Evolutionary conservation across 768 basidiomycete genomes (phyloP).

Genomic region (Pholiota molesta): DNA sequence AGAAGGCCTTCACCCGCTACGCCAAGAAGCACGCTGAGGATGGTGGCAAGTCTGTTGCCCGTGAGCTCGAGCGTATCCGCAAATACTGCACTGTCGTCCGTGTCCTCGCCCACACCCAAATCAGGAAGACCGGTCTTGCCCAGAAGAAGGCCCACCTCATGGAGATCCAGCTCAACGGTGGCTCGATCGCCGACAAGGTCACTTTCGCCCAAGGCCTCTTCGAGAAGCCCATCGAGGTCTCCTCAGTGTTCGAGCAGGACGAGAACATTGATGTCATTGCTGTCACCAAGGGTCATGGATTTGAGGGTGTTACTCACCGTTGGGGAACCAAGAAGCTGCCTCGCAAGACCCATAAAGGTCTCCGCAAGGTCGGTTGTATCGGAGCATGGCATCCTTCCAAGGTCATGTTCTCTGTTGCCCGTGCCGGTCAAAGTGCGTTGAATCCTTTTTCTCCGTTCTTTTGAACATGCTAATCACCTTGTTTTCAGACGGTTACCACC

Average conservation of each 20-base stretch:
- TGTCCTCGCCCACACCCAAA: conserved; percentile 98
- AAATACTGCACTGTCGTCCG: conserved; percentile 99
- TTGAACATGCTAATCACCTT: conserved; percentile 8
- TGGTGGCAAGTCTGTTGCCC: conserved; percentile 85
- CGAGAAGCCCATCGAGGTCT: conserved; percentile 92
- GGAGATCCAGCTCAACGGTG: conserved; percentile 99
- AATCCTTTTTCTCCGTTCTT: background rate
- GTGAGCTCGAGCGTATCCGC: conserved; percentile 98
- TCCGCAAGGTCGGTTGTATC: conserved; percentile 99
- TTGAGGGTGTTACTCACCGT: conserved; percentile 98
- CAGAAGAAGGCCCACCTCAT: conserved; percentile 99
- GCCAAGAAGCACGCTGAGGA: conserved; percentile 99
- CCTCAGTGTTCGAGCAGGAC: conserved; percentile 91
- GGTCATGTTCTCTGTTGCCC: conserved; percentile 99
- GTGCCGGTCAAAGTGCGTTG: conserved; percentile 96
- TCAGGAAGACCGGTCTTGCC: conserved; percentile 94
- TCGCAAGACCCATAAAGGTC: conserved; percentile 99
- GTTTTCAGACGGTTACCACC: conserved; percentile 83
- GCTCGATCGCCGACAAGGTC: conserved; percentile 95
- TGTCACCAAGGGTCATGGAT: conserved; percentile 99
- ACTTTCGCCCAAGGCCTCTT: conserved; percentile 92
- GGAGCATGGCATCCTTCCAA: conserved; percentile 99
- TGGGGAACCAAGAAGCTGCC: conserved; percentile 99
- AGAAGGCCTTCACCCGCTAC: conserved; percentile 99
- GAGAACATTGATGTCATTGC: conserved; percentile 97